Evolutionary conservation across 73 alveolate genomes (phyloP), one percentile per base, ranked within the genome.

Genomic region (Blepharisma japonicum): DNA sequence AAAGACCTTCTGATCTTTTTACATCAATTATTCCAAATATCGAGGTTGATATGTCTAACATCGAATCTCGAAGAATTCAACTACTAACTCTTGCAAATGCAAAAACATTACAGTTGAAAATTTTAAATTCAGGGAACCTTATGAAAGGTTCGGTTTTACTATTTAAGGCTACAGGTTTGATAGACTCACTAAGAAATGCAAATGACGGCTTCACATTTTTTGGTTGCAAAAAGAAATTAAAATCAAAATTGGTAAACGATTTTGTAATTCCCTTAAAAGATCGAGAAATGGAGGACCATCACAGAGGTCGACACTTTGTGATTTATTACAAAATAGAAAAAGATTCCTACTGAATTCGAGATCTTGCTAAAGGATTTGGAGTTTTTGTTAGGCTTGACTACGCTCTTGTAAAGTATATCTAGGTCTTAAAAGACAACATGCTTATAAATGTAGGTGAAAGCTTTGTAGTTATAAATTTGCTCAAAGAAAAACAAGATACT

Each of bases 341-440:
- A 32, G 66, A 56, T 76, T 78, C 79, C 39, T 92, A 92, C 83
- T 78, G 81, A 55, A 89, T 92, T 8, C 79, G 77, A 72, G 98
- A 92, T 81, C 85, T 77, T 7, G 98, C 96, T 42, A 83, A 76
- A 70, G 98, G 98, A 51, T 92, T 78, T 81, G 98, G 98, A 0
- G 86, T 94, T 55, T 92, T 92, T 77, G 88, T 79, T 80, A 92
- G 89, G 83, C 78, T 92, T n/a, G 56, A 76, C 45, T 45, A 80
- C 21, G 92, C 86, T 68, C 72, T 83, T 68, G 82, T 61, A 66
- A 87, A 21, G 14, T 2, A 7, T 68, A 68, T 14, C 25, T 68
- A 68, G 79, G 68, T 20, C 6, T 20, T 92, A 45, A 92, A 84
- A 71, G 95, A 92, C 72, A 92, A 84, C 85, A 80, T 83, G 66